These are phyloP conservation scores for Fraxinus platypoda DNA, from an alignment of 305 asterid species.

Conservation along the genomic window DNA sequence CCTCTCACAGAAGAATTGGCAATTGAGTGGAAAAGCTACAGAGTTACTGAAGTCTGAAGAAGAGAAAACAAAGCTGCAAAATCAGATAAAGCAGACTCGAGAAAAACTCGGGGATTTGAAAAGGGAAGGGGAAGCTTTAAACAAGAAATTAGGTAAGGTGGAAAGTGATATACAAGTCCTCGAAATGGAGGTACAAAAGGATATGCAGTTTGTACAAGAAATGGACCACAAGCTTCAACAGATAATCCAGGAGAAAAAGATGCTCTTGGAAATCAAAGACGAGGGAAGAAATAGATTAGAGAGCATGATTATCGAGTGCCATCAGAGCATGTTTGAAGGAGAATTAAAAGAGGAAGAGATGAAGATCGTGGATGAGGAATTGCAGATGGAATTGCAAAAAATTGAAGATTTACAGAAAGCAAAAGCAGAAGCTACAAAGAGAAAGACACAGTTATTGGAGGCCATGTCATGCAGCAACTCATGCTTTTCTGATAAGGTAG, in stretches of 20 bases:
- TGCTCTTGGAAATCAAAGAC: slow-evolving; percentile 51
- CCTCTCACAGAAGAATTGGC: slow-evolving; percentile 47
- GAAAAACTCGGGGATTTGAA: slow-evolving; percentile 47
- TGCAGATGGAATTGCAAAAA: slow-evolving; percentile 31
- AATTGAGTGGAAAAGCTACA: slow-evolving; percentile 66
- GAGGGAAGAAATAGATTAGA: slow-evolving; percentile 54
- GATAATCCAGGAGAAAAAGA: slow-evolving; percentile 51
- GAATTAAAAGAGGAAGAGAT: slow-evolving; percentile 63
- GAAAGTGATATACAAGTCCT: slow-evolving; percentile 43
- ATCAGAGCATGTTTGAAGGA: slow-evolving; percentile 59
- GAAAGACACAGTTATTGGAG: slow-evolving; percentile 47
- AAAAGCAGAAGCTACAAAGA: slow-evolving; percentile 39
- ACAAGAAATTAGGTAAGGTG: slow-evolving; percentile 38
- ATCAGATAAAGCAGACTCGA: slow-evolving; percentile 49
- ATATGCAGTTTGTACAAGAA: slow-evolving; percentile 38
- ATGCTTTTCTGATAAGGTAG: slow-evolving; percentile 55
- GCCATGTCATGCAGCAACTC: slow-evolving; percentile 42
- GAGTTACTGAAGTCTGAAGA: slow-evolving; percentile 76
- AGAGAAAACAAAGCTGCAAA: slow-evolving; percentile 66
- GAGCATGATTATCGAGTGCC: slow-evolving; percentile 56
- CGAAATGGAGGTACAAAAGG: slow-evolving; percentile 46
- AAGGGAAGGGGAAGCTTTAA: slow-evolving; percentile 55
- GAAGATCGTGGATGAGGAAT: slow-evolving; percentile 53
- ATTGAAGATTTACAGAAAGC: slow-evolving; percentile 39
- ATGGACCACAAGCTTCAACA: slow-evolving; percentile 46